Percentiles rank a stretch among this genome's conserved stretches.
These are phyloP conservation scores for Ichthyophonus hoferi DNA, from an alignment of 208 protist genomes.

Conservation along the genomic window DNA sequence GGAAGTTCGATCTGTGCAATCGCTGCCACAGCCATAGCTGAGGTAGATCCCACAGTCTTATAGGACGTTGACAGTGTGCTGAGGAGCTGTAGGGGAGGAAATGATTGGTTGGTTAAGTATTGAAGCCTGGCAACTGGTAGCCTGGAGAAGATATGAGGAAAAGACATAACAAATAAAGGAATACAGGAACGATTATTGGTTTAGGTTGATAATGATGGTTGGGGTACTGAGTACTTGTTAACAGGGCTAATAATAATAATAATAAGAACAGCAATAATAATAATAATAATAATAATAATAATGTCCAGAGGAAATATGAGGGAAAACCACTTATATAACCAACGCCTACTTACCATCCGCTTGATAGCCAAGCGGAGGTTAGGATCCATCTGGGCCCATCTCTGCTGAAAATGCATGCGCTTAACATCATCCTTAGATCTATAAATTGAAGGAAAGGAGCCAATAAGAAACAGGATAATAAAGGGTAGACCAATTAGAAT, in stretches of 20 bases:
- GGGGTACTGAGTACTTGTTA: not conserved
- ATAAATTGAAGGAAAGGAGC: too few relatives aligned
- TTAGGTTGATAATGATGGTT: not conserved
- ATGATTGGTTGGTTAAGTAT: too few relatives aligned
- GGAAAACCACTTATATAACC: too few relatives aligned
- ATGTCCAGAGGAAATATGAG: not conserved
- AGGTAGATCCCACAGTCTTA: not conserved
- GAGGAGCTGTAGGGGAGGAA: not conserved
- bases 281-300: not conserved
- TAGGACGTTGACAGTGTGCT: not conserved
- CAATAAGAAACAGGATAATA: not conserved
- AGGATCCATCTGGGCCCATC: not conserved
- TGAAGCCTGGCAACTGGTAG: too few relatives aligned
- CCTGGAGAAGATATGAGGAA: too few relatives aligned
- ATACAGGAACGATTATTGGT: not conserved
- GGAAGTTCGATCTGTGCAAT: conserved; percentile 26
- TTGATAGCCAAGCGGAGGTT: not conserved
- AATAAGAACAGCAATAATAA: not conserved
- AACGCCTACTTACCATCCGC: not conserved
- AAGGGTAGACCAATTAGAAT: not conserved
- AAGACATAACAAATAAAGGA: not conserved
- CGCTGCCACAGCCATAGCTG: not conserved
- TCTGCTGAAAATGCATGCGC: not conserved
- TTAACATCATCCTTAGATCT: not conserved
- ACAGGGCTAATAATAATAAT: not conserved